phyloP scores from a whole-genome alignment of 257 asterid genomes.

The Leptodermis oblonga region DNA sequence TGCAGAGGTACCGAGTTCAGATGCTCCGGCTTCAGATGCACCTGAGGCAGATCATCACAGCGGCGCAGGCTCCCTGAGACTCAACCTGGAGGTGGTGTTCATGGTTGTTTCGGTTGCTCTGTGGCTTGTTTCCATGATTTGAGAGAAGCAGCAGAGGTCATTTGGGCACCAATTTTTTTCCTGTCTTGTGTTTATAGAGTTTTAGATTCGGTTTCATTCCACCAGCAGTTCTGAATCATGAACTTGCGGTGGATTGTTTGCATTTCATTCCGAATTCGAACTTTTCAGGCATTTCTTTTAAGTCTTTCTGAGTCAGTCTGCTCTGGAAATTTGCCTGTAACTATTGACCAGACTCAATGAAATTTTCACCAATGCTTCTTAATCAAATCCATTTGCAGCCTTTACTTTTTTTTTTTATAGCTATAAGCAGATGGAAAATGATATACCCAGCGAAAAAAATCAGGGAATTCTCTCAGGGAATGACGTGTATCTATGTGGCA shows the following conservation, averaged over 20 bases:
- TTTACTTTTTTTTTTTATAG: too few species aligned
- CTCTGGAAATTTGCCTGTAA: not conserved
- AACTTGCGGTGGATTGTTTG: not conserved
- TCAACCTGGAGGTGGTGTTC: constrained; percentile 4
- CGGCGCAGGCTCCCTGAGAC: constrained; percentile 1
- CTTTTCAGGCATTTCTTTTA: too few species aligned
- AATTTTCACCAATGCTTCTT: not conserved
- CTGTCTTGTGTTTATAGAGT: too few species aligned
- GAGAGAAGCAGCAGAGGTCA: not conserved
- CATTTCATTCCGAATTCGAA: too few species aligned
- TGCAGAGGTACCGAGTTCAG: too few species aligned
- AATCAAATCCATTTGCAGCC: not conserved
- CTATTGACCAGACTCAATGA: not conserved
- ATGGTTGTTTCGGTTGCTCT: constrained; percentile 4
- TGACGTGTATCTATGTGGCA: too few species aligned
- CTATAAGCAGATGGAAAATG: too few species aligned
- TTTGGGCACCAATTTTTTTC: not conserved
- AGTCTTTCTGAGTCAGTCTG: not conserved
- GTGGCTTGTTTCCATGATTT: constrained; percentile 10
- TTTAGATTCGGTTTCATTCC: too few species aligned
- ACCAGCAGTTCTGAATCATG: not conserved
- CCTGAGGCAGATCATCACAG: not conserved
- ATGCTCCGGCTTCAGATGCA: constrained; percentile 27
- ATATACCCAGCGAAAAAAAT: not conserved
- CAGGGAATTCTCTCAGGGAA: too few species aligned